Conservation (phyloP, 768 basidiomycete species). For the Agaricus blazei region DNA sequence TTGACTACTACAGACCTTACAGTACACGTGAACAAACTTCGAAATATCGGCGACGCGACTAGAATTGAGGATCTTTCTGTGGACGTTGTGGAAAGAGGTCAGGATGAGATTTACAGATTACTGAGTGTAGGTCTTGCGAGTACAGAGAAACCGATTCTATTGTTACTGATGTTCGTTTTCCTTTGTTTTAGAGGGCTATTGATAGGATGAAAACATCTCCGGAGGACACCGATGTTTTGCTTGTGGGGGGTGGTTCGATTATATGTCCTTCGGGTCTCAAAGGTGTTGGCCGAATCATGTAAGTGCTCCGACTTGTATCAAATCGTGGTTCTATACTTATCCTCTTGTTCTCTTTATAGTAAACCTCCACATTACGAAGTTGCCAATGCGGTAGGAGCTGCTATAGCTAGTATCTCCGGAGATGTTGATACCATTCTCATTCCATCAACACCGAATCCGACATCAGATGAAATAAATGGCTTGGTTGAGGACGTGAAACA, state of each 20-base stretch:
- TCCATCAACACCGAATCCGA: constrained; percentile 25
- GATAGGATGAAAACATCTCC: constrained; percentile 65
- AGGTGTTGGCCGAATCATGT: constrained; percentile 42
- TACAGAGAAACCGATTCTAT: no score
- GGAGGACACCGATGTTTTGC: constrained; percentile 49
- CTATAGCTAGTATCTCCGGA: constrained; percentile 37
- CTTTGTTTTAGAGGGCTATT: constrained; percentile 37
- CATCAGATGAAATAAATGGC: constrained; percentile 16
- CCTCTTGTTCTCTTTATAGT: constrained; percentile 12
- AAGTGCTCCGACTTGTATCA: neutral
- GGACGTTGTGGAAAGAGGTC: constrained; percentile 13
- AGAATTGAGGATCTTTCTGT: constrained; percentile 13
- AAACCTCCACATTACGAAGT: constrained; percentile 35
- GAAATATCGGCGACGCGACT: constrained; percentile 16
- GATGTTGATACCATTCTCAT: constrained; percentile 42
- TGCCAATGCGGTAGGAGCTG: constrained; percentile 60
- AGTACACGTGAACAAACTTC: constrained; percentile 24
- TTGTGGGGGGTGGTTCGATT: constrained; percentile 65
- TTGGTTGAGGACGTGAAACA: constrained; percentile 27
- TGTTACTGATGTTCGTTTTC: constrained; percentile 13
- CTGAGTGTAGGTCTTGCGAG: constrained; percentile 18
- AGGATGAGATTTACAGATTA: constrained; percentile 15
- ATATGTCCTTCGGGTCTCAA: constrained; percentile 44
- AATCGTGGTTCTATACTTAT: neutral
- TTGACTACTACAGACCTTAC: constrained; percentile 61